Conservation (phyloP, 2,329 filamentous ascomycete species). For the Daldinia sp. region DNA sequence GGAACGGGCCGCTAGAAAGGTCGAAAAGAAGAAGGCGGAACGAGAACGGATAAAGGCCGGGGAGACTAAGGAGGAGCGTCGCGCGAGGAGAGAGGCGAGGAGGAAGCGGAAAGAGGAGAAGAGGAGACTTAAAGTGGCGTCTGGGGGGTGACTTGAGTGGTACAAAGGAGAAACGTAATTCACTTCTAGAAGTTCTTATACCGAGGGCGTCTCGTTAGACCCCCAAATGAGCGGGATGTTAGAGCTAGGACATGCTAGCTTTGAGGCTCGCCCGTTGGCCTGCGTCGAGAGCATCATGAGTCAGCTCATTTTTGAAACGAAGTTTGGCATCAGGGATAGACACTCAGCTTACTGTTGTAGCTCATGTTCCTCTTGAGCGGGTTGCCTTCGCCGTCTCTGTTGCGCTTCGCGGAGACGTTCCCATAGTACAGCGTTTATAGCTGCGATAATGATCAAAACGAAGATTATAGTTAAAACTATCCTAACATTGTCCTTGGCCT, state of each 20-base stretch:
- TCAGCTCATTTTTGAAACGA: not conserved
- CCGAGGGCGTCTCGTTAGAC: not conserved
- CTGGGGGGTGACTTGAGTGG: slow-evolving; percentile 29
- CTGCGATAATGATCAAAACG: not conserved
- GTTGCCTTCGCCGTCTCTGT: not conserved
- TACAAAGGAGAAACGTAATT: not conserved
- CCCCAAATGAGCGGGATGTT: not conserved
- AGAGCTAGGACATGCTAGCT: not conserved
- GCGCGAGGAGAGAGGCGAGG: slow-evolving; percentile 59
- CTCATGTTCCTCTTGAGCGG: slow-evolving; percentile 15
- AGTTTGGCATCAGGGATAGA: not conserved
- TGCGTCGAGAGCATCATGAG: not conserved
- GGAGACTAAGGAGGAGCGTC: slow-evolving; percentile 62
- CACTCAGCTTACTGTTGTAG: slow-evolving; percentile 1
- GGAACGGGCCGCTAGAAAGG: slow-evolving; percentile 43
- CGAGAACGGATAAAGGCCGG: slow-evolving; percentile 52
- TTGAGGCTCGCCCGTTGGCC: not conserved
- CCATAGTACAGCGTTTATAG: not conserved
- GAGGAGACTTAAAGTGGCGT: slow-evolving; percentile 41
- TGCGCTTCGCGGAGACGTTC: not conserved
- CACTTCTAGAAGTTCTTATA: not conserved
- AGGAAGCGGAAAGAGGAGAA: slow-evolving; percentile 55
- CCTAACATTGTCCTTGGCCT: not conserved
- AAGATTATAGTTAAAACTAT: not conserved
- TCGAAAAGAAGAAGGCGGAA: slow-evolving; percentile 57